Base-by-base conservation (phyloP, 495 filamentous ascomycete genomes). In the Penicillium verhagenii region DNA sequence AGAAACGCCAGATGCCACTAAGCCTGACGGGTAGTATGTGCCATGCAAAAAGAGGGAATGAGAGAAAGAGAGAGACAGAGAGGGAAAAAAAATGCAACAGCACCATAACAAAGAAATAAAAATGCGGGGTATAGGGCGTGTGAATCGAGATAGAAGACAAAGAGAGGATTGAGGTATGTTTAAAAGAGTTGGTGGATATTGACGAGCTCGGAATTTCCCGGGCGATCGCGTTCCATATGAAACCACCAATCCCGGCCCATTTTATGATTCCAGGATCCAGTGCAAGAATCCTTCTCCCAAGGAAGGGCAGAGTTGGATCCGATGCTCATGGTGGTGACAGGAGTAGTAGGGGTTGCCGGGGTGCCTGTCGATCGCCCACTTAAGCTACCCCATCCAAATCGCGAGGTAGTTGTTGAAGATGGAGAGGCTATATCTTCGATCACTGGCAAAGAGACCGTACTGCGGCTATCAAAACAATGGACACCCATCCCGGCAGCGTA, bases 201-300 rank as follows among this genome's bases (percentile, higher is more conserved):
- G 52, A 77, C 69, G 44, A 73, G 58, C 28, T 76, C 71, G n/a
- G 66, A 48, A 26, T 70, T 71, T 33, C 63, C 61, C 7, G 72
- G 75, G 16, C 76, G 73, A 47, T 79, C 76, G 21, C 76, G 72
- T 56, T 79, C 76, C 61, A 76, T 71, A 52, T 79, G 76, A 53
- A 72, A 77, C 76, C 74, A 79, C 76, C 76, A 79, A n/a, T 77
- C 74, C 14, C 71, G 69, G 23, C 74, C 74, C 33, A 45, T 64
- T 39, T 72, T 72, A 37, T 77, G 73, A 45, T 79, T 79, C 76
- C 76, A 79, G 23, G 73, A 70, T 18, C 76, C 76, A 23, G 71
- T 79, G 57, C 76, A 79, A 21, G 65, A 71, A 46, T 79, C 76
- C 50, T 70, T 74, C 3, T 72, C 72, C 76, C 73, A 78, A 2